Percentiles rank a stretch among this genome's conserved stretches.
phyloP scores from a whole-genome alignment of 805 yeast species.

The Spathaspora passalidarum region DNA sequence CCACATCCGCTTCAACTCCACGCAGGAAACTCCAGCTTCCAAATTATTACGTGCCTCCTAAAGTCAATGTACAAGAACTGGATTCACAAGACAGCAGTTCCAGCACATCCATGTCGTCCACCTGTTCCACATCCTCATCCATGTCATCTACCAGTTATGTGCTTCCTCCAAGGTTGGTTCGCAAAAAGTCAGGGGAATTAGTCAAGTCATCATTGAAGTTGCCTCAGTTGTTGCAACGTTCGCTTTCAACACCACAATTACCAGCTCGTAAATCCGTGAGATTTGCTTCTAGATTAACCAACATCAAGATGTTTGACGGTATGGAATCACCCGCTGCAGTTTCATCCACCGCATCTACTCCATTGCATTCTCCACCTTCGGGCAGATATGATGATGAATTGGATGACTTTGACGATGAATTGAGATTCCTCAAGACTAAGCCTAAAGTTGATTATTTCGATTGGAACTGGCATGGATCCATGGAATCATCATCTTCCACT shows the following conservation, averaged over 20 bases:
- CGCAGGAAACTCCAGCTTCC: neutral
- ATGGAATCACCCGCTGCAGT: constrained; percentile 60
- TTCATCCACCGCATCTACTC: constrained; percentile 52
- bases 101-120: neutral
- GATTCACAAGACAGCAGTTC: constrained; percentile 1
- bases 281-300: constrained; percentile 59
- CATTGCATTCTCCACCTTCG: constrained; percentile 32
- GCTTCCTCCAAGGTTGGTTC: constrained; percentile 40
- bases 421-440: constrained; percentile 10
- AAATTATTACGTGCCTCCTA: constrained; percentile 8
- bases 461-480: constrained; percentile 17
- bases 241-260: constrained; percentile 26
- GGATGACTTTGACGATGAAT: constrained; percentile 10
- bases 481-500: constrained; percentile 14
- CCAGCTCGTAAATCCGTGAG: constrained; percentile 51
- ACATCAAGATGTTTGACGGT: constrained; percentile 63
- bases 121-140: neutral
- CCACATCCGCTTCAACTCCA: neutral
- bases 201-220: constrained; percentile 72
- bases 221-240: constrained; percentile 23
- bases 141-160: constrained; percentile 1
- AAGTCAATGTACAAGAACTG: constrained; percentile 3
- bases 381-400: constrained; percentile 7
- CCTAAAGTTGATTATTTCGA: constrained; percentile 24
- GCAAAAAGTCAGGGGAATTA: constrained; percentile 84